Conservation (phyloP, 345 rosid species). For the Abelmoschus esculentus region DNA sequence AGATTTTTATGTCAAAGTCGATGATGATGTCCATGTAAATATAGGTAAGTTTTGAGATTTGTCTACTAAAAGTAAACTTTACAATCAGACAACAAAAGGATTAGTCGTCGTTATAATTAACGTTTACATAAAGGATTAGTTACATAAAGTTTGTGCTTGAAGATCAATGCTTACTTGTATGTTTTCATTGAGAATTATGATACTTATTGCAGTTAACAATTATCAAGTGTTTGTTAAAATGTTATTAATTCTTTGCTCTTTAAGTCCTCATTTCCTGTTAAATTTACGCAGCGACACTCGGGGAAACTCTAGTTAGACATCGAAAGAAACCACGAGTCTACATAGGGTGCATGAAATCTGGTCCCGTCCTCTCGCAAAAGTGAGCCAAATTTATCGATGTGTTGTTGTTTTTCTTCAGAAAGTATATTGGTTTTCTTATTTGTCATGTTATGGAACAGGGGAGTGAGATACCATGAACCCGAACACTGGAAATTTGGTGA, state of each 20-base stretch:
- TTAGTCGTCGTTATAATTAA: background rate
- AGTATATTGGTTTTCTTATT: background rate
- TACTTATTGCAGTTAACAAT: background rate
- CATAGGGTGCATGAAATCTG: constrained; percentile 97
- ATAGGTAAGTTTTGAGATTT: constrained; percentile 41
- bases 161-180: background rate
- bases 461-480: constrained; percentile 95
- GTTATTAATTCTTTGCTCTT: background rate
- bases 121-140: background rate
- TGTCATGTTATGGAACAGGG: constrained; percentile 38
- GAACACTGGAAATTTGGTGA: constrained; percentile 90
- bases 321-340: constrained; percentile 65
- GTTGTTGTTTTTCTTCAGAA: background rate
- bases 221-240: background rate
- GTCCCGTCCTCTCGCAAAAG: constrained; percentile 92
- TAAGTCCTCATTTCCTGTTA: constrained; percentile 8
- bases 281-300: constrained; percentile 66
- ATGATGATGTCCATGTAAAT: constrained; percentile 98
- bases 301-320: constrained; percentile 80
- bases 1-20: constrained; percentile 91
- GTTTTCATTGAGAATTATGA: background rate
- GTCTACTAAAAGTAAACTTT: background rate
- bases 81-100: background rate
- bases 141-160: background rate
- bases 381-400: constrained; percentile 24